phyloP scores from a whole-genome alignment of 495 filamentous ascomycete species.

The Aspergillus coremiiformis region DNA sequence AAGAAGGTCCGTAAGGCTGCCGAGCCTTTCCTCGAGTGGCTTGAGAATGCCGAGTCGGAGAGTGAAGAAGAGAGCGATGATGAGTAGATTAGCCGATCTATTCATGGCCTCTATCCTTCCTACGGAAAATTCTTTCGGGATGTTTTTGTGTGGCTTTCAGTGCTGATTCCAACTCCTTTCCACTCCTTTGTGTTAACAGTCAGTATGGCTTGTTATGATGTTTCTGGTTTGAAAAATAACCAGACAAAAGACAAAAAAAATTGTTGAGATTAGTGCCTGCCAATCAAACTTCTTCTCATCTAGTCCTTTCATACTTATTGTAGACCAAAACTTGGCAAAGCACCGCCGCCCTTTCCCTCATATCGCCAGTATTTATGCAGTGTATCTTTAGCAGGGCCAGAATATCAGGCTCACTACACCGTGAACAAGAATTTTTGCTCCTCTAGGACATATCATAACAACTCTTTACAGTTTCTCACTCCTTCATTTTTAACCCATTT shows the following conservation, averaged over 20 bases:
- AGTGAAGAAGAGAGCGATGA: constrained; percentile 54
- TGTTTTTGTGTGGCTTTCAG: not conserved
- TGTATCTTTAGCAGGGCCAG: no score
- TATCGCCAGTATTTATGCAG: no score
- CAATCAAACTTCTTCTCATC: not conserved
- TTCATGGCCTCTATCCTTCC: not conserved
- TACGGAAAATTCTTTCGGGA: not conserved
- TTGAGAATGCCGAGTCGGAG: constrained; percentile 82
- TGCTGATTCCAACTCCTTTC: constrained; percentile 2
- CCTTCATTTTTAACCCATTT: no score
- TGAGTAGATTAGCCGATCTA: constrained; percentile 22
- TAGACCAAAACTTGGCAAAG: no score
- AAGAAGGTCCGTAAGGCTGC: constrained; percentile 95
- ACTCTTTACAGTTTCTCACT: no score
- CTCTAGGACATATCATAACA: no score
- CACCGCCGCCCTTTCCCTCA: no score
- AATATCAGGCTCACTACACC: no score
- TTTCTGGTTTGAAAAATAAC: not conserved
- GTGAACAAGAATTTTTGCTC: no score
- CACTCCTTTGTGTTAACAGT: constrained; percentile 1
- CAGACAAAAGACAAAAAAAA: not conserved
- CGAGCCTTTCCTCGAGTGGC: constrained; percentile 89
- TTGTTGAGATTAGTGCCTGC: not conserved
- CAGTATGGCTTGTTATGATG: not conserved
- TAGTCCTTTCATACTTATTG: not conserved